Evolutionary conservation across 1,284 basidiomycete species (phyloP).

Genomic region (Phellinidium pouzarii): DNA sequence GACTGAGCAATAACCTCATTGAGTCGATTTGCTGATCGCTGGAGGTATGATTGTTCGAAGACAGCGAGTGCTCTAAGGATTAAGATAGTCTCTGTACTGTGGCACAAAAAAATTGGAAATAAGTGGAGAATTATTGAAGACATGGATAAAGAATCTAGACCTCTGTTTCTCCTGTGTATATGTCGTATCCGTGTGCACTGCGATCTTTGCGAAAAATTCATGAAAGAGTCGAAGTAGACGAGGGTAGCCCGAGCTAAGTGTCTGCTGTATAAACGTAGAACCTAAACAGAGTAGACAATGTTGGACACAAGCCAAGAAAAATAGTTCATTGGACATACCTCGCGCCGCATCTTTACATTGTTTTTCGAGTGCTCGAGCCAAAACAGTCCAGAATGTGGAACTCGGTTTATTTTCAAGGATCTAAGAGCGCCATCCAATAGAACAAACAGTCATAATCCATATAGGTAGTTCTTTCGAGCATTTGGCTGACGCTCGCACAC

Average conservation of each 20-base stretch:
- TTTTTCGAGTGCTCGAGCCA: conserved; percentile 76
- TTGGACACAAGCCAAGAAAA: neutral
- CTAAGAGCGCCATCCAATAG: conserved; percentile 31
- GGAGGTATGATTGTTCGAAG: conserved; percentile 81
- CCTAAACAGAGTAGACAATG: conserved; percentile 43
- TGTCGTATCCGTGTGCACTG: conserved; percentile 88
- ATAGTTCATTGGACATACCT: conserved; percentile 36
- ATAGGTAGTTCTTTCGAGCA: neutral
- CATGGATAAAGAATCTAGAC: conserved; percentile 33
- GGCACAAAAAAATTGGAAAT: neutral
- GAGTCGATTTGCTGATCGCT: conserved; percentile 74
- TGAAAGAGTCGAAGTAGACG: conserved; percentile 85
- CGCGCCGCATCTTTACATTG: conserved; percentile 71
- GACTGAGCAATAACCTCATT: conserved; percentile 74
- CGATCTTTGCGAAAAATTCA: conserved; percentile 91
- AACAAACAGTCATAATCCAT: neutral
- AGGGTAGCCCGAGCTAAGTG: conserved; percentile 80
- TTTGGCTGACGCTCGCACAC: conserved; percentile 30
- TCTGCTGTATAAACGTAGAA: conserved; percentile 82
- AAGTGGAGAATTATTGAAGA: neutral
- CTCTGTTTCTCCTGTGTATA: conserved; percentile 82
- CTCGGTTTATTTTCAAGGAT: conserved; percentile 86
- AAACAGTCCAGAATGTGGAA: conserved; percentile 82
- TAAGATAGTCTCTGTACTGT: conserved; percentile 84
- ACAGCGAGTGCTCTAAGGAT: conserved; percentile 75